These are phyloP conservation scores for Penicillium egyptiacum DNA, from an alignment of 495 filamentous ascomycete genomes.

Conservation along the genomic window DNA sequence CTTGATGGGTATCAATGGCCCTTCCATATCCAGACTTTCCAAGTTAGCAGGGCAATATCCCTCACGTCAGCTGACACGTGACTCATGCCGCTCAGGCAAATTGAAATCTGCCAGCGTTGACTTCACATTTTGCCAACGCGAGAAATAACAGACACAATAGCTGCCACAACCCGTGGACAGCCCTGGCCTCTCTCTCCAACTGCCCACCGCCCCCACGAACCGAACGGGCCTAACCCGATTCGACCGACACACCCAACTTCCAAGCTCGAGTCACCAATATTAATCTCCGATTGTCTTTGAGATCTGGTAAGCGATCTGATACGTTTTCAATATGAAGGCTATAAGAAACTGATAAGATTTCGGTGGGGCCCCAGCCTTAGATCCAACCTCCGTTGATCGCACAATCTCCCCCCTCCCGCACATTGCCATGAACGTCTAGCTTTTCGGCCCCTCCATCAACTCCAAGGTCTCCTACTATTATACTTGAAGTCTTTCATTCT, in stretches of 20 bases:
- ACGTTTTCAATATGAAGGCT: conserved; percentile 2
- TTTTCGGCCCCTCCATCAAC: conserved; percentile 25
- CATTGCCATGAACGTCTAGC: conserved; percentile 36
- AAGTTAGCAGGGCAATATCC: too few species aligned
- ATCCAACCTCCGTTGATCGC: conserved; percentile 33
- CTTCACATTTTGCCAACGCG: not conserved
- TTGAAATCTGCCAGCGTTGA: not conserved
- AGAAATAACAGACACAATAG: not conserved
- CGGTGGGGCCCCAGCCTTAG: conserved; percentile 24
- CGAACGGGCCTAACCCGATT: conserved; percentile 33
- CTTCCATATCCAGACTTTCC: too few species aligned
- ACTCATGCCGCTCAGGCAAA: not conserved
- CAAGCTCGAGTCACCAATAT: conserved; percentile 7
- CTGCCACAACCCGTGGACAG: not conserved
- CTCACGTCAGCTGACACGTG: conserved; percentile 1
- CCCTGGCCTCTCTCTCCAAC: not conserved
- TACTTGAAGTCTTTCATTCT: not conserved
- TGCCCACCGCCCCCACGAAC: conserved; percentile 37
- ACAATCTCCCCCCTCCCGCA: conserved; percentile 42
- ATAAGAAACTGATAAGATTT: conserved; percentile 24
- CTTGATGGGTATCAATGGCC: not conserved
- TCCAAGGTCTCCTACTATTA: conserved; percentile 1
- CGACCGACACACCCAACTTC: conserved; percentile 28
- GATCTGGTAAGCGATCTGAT: conserved; percentile 4
- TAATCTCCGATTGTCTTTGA: not conserved